Evolutionary conservation across 345 rosid genomes (phyloP), one percentile per base, ranked within the genome.

Genomic region (Eucalyptus cloeziana): DNA sequence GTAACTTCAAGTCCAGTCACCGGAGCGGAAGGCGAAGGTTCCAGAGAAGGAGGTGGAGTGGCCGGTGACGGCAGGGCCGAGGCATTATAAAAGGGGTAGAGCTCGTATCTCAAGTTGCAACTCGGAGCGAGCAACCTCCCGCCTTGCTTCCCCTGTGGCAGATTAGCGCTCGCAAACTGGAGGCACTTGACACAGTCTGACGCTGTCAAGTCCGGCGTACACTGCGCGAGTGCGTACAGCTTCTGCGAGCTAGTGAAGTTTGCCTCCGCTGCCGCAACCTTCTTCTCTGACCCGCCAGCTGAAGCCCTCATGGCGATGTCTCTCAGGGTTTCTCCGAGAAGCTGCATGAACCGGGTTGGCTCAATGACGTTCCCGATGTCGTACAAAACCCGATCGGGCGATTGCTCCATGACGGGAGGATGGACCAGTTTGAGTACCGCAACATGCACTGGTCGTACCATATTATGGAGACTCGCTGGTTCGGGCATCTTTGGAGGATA

Each of bases 141-240:
- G 5, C 76, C 76, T n/a, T 64, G 76, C 76, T 64, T 30, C 76
- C 71, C 76, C 76, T 30, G 10, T 13, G 37, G 19, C 76, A 64
- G 37, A 30, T n/a, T 3, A 64, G 37, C 37, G 76, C 4, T 30
- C 76, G 37, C 76, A 30, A 64, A 64, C 76, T 64, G 76, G 76
- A 95, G 86, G 91, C 97, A 96, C 7, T 31, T 33, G 14, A 51
- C 49, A 88, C 97, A 95, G 7, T 93, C 91, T 49, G 27, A 3
- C 47, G 69, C 89, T 51, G 89, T 86, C 58, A 96, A 81, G 85
- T 96, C 96, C 9, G 93, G 92, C 7, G 94, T 92, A 90, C 98
- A 96, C 89, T 94, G 96, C 19, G 90, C 92, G 13, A 93, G 87
- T 17, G 91, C 92, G 51, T 88, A 93, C 62, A 95, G 17, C 31